phyloP scores from a whole-genome alignment of 2,329 filamentous ascomycete species.

The Ophiostoma triangulosporum region DNA sequence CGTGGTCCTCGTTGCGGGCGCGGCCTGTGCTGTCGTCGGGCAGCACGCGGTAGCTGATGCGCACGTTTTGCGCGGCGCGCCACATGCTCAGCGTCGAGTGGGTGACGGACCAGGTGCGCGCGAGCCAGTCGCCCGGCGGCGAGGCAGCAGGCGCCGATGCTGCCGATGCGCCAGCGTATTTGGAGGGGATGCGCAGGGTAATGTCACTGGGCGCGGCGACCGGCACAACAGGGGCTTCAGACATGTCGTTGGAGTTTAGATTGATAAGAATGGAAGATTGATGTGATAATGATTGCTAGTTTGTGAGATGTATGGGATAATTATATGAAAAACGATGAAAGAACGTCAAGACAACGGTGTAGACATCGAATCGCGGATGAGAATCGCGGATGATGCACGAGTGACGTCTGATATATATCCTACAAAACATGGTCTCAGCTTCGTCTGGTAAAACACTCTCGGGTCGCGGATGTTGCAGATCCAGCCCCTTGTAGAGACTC shows the following conservation, averaged over 20 bases:
- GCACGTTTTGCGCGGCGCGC: conserved; percentile 65
- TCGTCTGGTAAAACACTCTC: conserved; percentile 14
- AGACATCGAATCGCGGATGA: no score
- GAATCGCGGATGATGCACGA: no score
- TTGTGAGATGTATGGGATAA: no score
- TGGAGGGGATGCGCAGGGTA: conserved; percentile 33
- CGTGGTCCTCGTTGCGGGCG: conserved; percentile 52
- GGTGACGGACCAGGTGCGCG: conserved; percentile 58
- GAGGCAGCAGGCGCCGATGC: conserved; percentile 18
- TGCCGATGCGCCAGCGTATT: conserved; percentile 24
- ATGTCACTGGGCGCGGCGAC: conserved; percentile 13
- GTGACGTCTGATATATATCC: neutral
- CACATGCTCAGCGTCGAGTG: conserved; percentile 71
- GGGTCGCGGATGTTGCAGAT: conserved; percentile 13
- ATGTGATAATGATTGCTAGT: neutral
- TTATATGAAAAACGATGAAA: no score
- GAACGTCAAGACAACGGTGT: no score
- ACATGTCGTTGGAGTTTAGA: neutral
- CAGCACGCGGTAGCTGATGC: conserved; percentile 58
- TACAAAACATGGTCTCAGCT: neutral
- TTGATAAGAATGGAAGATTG: neutral
- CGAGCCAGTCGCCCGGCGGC: conserved; percentile 45
- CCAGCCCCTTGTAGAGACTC: neutral
- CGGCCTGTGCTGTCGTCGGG: conserved; percentile 18
- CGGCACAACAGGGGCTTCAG: neutral